A percentile compares a stretch with the other conserved stretches of the same genome.
Evolutionary conservation across 257 asterid genomes (phyloP).

Genomic region (Apocynum venetum): DNA sequence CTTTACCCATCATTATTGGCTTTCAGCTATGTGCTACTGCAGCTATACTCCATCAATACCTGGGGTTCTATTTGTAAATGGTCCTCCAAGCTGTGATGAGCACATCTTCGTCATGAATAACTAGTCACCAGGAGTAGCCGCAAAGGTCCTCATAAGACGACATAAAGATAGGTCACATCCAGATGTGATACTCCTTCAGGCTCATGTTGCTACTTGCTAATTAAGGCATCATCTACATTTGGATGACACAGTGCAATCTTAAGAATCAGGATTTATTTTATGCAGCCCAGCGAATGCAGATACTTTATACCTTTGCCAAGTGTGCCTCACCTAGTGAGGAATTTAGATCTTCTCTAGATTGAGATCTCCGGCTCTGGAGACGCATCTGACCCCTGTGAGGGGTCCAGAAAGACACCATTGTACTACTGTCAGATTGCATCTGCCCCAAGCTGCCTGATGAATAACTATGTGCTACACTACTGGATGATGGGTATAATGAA

Average conservation of each 20-base stretch:
- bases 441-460: constrained; percentile 88
- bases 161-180: not conserved
- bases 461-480: constrained; percentile 73
- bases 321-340: constrained; percentile 66
- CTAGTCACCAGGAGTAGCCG: constrained; percentile 2
- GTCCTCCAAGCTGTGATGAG: not conserved
- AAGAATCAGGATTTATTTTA: not conserved
- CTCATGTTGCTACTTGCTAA: not conserved
- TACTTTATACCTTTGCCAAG: constrained; percentile 43
- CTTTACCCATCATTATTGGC: not conserved
- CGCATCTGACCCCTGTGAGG: constrained; percentile 64
- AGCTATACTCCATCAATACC: constrained; percentile 1
- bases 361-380: constrained; percentile 89
- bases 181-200: not conserved
- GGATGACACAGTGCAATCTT: not conserved
- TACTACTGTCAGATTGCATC: constrained; percentile 57
- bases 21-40: constrained; percentile 1
- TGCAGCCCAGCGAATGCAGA: constrained; percentile 5
- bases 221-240: not conserved
- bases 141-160: not conserved
- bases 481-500: constrained; percentile 64
- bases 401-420: constrained; percentile 55
- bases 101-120: not conserved
- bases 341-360: constrained; percentile 84
- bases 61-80: not conserved